Evolutionary conservation across 768 basidiomycete genomes (phyloP), one percentile per base, ranked within the genome.

Genomic region (Rossbeevera mucosa): DNA sequence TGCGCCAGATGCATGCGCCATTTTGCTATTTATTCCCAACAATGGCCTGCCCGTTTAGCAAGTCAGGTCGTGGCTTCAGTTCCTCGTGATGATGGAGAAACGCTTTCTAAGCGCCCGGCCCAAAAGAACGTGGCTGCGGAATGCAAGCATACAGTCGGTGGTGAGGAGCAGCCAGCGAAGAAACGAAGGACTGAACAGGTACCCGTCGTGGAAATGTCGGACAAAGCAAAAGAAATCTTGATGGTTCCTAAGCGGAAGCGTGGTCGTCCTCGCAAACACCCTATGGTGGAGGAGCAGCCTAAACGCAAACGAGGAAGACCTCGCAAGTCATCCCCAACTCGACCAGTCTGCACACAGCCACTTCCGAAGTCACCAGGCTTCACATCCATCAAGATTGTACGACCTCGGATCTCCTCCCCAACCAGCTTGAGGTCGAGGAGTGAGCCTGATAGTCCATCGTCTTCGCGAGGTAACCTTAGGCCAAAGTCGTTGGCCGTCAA

Each of bases 1-100:
- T 58, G 40, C 41, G 44, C 16, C 61, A 90, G 88, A 53, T 91
- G 89, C 65, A 76, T 91, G 68, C 85, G 89, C 18, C 89, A 91
- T 66, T 79, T 75, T 59, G 88, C 85, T 11, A 91, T 91, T 52
- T 91, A 91, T 68, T 77, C 76, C 2, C 74, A 77, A 49, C 67
- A 78, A 2, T 91, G 89, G 89, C 89, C 89, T 20, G 72, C 75
- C 45, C 85, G 89, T 49, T 61, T 80, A 14, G 71, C 79, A 16
- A 66, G 55, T 33, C 70, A 75, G 30, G 77, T 78, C 44, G 79
- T 80, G 14, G 62, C 70, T 5, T 60, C 72, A 31, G 74, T 74
- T 36, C 67, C 80, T 44, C 74, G 78, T 18, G 80, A 82, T 80
- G 55, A 74, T 66, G 31, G 53, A 33, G 65, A 68, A 46, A 26